Conservation (phyloP, 805 yeast species). For the Candida michaelii region DNA sequence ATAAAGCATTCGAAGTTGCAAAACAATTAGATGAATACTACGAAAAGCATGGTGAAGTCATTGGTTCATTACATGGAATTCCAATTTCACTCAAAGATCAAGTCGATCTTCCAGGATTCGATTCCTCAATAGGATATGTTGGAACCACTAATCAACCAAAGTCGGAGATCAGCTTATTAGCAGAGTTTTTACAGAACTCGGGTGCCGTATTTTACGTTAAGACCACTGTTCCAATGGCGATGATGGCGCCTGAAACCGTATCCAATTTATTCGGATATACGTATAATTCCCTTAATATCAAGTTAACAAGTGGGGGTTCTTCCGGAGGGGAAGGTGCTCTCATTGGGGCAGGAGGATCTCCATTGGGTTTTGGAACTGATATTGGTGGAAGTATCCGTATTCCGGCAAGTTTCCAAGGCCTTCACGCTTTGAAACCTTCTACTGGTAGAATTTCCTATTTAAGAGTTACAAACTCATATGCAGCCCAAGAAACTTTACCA, state of each 20-base stretch:
- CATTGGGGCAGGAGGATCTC: slow-evolving; percentile 20
- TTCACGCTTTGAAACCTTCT: slow-evolving; percentile 23
- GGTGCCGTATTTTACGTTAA: slow-evolving; percentile 24
- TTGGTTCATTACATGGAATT: slow-evolving; percentile 20
- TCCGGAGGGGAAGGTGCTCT: slow-evolving; percentile 28
- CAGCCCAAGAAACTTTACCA: slow-evolving; percentile 19
- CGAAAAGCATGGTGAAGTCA: slow-evolving; percentile 6
- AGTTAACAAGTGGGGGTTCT: slow-evolving; percentile 23
- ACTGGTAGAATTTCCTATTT: slow-evolving; percentile 19
- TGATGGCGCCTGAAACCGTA: slow-evolving; percentile 24
- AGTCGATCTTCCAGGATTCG: slow-evolving; percentile 20
- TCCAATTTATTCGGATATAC: slow-evolving; percentile 22
- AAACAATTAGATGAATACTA: slow-evolving; percentile 18
- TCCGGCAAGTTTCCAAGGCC: slow-evolving; percentile 23
- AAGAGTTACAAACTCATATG: slow-evolving; percentile 22
- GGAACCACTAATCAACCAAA: slow-evolving; percentile 10
- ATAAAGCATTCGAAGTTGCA: slow-evolving; percentile 20
- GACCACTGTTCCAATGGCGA: slow-evolving; percentile 23
- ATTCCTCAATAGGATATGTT: slow-evolving; percentile 21
- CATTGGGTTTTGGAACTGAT: slow-evolving; percentile 26
- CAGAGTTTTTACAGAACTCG: slow-evolving; percentile 8
- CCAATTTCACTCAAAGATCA: slow-evolving; percentile 25
- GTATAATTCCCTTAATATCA: slow-evolving; percentile 20
- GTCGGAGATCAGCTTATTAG: slow-evolving; percentile 11
- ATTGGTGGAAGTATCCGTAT: slow-evolving; percentile 26